Conservation (phyloP, 257 asterid species). For the Jaltomata sinuosa region DNA sequence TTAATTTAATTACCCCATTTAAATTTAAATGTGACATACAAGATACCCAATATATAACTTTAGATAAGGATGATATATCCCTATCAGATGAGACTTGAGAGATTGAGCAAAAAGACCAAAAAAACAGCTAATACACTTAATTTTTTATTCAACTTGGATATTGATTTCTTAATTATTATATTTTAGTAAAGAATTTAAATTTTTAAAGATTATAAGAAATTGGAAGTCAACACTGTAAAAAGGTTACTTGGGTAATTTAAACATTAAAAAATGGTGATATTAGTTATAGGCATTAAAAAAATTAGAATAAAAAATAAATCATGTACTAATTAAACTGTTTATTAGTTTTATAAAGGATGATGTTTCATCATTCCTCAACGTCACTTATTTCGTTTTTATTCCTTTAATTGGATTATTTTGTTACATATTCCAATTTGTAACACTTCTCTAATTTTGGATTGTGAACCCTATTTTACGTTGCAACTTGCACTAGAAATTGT, state of each 20-base stretch:
- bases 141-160: not conserved
- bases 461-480: not conserved
- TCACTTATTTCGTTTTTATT: not conserved
- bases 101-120: not conserved
- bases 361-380: not conserved
- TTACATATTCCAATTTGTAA: not conserved
- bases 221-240: too few species aligned
- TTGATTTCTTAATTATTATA: not conserved
- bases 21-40: not conserved
- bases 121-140: not conserved
- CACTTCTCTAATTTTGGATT: not conserved
- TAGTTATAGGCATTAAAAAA: too few species aligned
- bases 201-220: not conserved
- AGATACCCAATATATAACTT: not conserved
- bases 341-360: not conserved
- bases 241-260: too few species aligned
- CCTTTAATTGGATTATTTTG: not conserved
- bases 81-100: not conserved
- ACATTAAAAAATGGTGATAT: too few species aligned
- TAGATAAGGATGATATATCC: not conserved
- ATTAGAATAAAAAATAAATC: too few species aligned
- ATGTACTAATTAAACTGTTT: not conserved
- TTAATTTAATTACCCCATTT: not conserved
- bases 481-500: not conserved
- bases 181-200: not conserved